Evolutionary conservation across 257 asterid species (phyloP).

Genomic region (Jacaranda mimosifolia): DNA sequence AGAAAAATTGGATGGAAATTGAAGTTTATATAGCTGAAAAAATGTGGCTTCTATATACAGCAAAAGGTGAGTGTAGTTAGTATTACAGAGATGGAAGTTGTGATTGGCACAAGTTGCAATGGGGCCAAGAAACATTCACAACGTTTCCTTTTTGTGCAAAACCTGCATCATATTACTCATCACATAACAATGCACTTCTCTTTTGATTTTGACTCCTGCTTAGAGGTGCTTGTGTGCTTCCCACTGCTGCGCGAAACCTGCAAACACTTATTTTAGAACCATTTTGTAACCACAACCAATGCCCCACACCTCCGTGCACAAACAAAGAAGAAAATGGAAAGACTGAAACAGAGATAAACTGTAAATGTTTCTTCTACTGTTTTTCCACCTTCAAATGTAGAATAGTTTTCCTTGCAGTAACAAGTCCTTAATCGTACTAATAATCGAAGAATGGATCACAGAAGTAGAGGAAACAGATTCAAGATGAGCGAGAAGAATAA

Average conservation of each 20-base stretch:
- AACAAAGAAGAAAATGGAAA: background rate
- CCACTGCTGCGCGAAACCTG: constrained; percentile 72
- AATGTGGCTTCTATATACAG: constrained; percentile 35
- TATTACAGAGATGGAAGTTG: constrained; percentile 20
- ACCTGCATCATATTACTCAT: background rate
- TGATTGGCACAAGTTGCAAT: background rate
- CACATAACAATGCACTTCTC: constrained; percentile 83
- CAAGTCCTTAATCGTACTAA: background rate
- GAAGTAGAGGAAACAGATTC: background rate
- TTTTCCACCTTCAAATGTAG: background rate
- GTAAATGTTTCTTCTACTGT: background rate
- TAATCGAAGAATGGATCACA: constrained; percentile 6
- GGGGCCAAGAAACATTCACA: constrained; percentile 28
- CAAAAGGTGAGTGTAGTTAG: constrained; percentile 19
- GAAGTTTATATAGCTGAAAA: constrained; percentile 10
- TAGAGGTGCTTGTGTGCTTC: constrained; percentile 54
- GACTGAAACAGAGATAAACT: background rate
- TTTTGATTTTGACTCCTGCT: constrained; percentile 74
- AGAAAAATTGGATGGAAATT: background rate
- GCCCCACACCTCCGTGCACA: background rate
- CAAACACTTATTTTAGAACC: constrained; percentile 2
- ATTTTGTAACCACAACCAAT: background rate
- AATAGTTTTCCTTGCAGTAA: background rate
- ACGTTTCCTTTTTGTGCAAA: background rate
- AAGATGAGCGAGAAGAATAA: background rate